Evolutionary conservation across 768 basidiomycete species (phyloP), one percentile per base, ranked within the genome.

Genomic region (Tricholomella constricta): DNA sequence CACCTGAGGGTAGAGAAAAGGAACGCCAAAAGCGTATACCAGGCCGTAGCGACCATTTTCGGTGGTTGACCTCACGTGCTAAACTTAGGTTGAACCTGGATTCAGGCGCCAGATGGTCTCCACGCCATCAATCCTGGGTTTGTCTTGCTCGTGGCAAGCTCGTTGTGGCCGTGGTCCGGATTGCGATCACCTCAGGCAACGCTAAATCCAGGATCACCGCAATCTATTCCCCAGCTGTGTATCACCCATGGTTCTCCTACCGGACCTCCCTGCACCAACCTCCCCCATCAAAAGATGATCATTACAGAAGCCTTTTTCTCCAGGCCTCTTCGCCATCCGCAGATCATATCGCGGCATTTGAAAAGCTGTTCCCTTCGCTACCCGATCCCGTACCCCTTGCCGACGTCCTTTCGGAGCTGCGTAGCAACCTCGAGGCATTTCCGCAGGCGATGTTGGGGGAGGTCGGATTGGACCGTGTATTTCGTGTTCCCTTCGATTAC

Each of bases 241-340:
- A n/a, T n/a, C 96, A 98, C 66, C 96, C 96, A 2, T 98, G 96
- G 96, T 95, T 91, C 70, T 79, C 86, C 2, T 85, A 97, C 68
- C 78, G 78, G 56, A 91, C 97, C 62, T 79, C 88, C 26, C 62
- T 80, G 49, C 66, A n/a, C n/a, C n/a, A 60, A 43, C 62, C 69
- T 12, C 58, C 38, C 8, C 54, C 67, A 25, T 74, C 80, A 19
- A 94, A 88, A 65, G 80, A 83, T 57, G 74, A 77, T 12, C 96
- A 98, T 70, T 98, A 97, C 70, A 69, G 78, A 15, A 63, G 64
- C 3, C 77, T 98, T 31, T 88, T 97, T 61, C 74, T 88, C 8
- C 59, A 56, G 14, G 48, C 63, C n/a, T 58, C 49, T 48, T 60
- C 62, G 32, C 66, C 57, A 23, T 45, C 48, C 50, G 29, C 60